Base-by-base conservation (phyloP, 805 yeast genomes). In the Tetrapisispora nanseiensis region DNA sequence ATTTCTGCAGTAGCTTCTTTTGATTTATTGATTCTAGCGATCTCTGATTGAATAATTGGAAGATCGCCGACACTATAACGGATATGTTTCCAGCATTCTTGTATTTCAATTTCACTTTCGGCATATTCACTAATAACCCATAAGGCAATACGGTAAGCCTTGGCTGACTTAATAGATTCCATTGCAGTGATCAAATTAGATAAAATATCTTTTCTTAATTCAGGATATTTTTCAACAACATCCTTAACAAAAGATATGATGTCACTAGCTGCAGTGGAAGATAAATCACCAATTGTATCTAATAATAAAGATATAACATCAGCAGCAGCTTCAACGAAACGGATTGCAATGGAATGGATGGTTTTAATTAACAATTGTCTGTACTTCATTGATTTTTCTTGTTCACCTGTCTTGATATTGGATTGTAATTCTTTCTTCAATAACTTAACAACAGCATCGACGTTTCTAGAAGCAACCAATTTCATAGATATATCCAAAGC, bases 81-180 rank as follows among this genome's bases (percentile, higher is more conserved):
- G 49, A 92, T 77, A 50, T 77, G 83, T 54, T 76, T 82, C 98
- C 98, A 94, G 5, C 94, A 80, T 21, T 72, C 74, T 61, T 82
- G 83, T 47, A 92, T 79, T 40, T 82, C 82, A 21, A 70, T 63
- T 49, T 80, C 86, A 40, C 80, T 81, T 36, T 74, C 56, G 31
- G 89, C 70, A 63, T 87, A 92, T 65, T 94, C 98, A 63, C 99
- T 98, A 54, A 92, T 66, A 39, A 92, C 80, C 99, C 99, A 92
- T 46, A 94, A 70, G 0, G 95, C 86, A 24, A 95, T 95, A 51
- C 97, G 80, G 67, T 79, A 83, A 10, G 92, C 95, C 55, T 87
- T 87, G 11, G 95, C 95, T 46, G 92, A 80, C 59, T 79, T 84
- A 39, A 86, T 80, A 20, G 69, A 68, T 22, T 76, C 76, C 57